phyloP scores from a whole-genome alignment of 2,329 filamentous ascomycete species.

The Hymenoscyphus repandus region DNA sequence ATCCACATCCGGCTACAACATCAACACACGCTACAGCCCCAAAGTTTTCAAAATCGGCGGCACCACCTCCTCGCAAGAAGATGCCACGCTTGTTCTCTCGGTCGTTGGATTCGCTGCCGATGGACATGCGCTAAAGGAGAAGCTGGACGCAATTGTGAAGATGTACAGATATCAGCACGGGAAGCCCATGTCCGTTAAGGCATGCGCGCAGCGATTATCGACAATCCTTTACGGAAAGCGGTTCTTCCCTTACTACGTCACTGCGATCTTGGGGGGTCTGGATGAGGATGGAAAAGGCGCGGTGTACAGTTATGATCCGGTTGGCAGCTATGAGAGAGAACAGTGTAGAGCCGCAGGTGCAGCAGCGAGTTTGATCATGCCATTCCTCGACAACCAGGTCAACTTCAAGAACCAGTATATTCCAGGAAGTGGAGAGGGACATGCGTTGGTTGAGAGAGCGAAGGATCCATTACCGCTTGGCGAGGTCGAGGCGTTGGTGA shows the following conservation, averaged over 20 bases:
- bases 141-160: slow-evolving; percentile 90
- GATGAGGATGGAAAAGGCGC: slow-evolving; percentile 94
- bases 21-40: slow-evolving; percentile 92
- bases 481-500: slow-evolving; percentile 80
- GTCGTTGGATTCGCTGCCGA: slow-evolving; percentile 96
- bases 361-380: slow-evolving; percentile 93
- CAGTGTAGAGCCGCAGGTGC: slow-evolving; percentile 92
- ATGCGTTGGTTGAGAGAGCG: slow-evolving; percentile 69
- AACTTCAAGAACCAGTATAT: slow-evolving; percentile 99
- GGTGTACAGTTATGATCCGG: slow-evolving; percentile 95
- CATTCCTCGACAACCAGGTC: slow-evolving; percentile 98
- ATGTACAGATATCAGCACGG: slow-evolving; percentile 98
- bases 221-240: slow-evolving; percentile 97
- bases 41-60: slow-evolving; percentile 98
- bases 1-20: slow-evolving; percentile 93
- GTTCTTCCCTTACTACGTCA: slow-evolving; percentile 98
- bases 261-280: slow-evolving; percentile 87
- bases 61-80: slow-evolving; percentile 76
- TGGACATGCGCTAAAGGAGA: slow-evolving; percentile 88
- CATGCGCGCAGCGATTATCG: slow-evolving; percentile 89
- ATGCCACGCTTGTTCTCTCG: slow-evolving; percentile 81
- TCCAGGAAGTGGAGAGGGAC: slow-evolving; percentile 77
- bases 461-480: slow-evolving; percentile 63
- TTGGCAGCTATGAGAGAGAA: slow-evolving; percentile 95
- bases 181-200: slow-evolving; percentile 91